Percentiles rank a stretch among this genome's conserved stretches.
Evolutionary conservation across 2,329 filamentous ascomycete genomes (phyloP).

Genomic region (Periconia digitata): DNA sequence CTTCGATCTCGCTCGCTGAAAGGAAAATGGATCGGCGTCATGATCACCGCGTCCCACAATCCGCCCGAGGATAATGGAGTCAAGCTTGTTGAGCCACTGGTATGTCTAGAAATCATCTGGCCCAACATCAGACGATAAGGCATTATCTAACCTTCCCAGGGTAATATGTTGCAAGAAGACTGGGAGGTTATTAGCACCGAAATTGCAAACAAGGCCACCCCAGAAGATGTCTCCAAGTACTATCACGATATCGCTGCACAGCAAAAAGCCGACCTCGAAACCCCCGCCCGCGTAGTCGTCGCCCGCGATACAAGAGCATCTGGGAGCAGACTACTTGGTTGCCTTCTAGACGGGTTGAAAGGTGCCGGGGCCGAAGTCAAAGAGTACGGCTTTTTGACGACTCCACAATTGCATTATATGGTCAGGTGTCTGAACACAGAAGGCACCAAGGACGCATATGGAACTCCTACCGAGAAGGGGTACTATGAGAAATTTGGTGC

Average conservation of each 20-base stretch:
- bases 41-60: slow-evolving; percentile 69
- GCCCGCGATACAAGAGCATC: slow-evolving; percentile 93
- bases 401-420: slow-evolving; percentile 96
- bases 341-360: slow-evolving; percentile 77
- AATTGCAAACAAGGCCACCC: slow-evolving; percentile 80
- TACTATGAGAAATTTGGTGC: slow-evolving; percentile 92
- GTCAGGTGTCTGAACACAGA: slow-evolving; percentile 93
- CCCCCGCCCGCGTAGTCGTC: slow-evolving; percentile 79
- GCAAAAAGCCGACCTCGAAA: slow-evolving; percentile 64
- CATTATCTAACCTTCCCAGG: slow-evolving; percentile 55
- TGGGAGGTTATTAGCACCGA: slow-evolving; percentile 90
- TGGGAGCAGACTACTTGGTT: slow-evolving; percentile 77
- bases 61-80: slow-evolving; percentile 67
- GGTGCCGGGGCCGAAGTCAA: slow-evolving; percentile 73
- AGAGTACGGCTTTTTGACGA: slow-evolving; percentile 91
- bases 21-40: slow-evolving; percentile 88
- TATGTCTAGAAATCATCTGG: slow-evolving; percentile 35
- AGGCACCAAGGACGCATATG: slow-evolving; percentile 83
- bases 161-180: slow-evolving; percentile 88
- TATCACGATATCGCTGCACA: slow-evolving; percentile 69
- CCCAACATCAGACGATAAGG: neutral
- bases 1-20: slow-evolving; percentile 87
- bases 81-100: slow-evolving; percentile 89
- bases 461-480: slow-evolving; percentile 82
- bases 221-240: slow-evolving; percentile 72